Evolutionary conservation across 148 eudicot species (phyloP).

Genomic region (Vaccinium vitisidaea): DNA sequence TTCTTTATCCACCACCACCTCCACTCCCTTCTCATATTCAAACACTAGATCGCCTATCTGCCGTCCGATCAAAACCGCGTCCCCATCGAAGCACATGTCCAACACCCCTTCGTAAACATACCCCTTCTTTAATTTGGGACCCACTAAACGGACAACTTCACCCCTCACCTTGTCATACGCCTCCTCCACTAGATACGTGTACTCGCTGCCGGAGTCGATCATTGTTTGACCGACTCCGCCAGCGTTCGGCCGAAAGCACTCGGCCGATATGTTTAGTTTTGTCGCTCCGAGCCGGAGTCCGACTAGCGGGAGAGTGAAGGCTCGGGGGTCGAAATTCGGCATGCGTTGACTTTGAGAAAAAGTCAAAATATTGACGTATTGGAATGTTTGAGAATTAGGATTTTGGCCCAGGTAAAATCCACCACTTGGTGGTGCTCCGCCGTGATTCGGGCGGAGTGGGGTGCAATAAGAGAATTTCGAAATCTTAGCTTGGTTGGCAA

Average conservation of each 20-base stretch:
- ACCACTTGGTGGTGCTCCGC: conserved; percentile 23
- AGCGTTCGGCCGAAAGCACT: conserved; percentile 35
- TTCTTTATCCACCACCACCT: conserved; percentile 30
- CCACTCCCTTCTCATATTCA: conserved; percentile 43
- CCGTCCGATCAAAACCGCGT: conserved; percentile 32
- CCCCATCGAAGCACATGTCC: conserved; percentile 53
- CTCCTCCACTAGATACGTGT: conserved; percentile 42
- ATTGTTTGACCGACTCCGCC: conserved; percentile 58
- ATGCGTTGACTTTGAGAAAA: conserved; percentile 36
- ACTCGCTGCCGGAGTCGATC: conserved; percentile 55
- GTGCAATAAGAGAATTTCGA: conserved; percentile 47
- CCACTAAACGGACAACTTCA: conserved; percentile 29
- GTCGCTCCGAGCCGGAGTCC: conserved; percentile 36
- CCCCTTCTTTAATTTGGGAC: conserved; percentile 34
- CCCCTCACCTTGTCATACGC: conserved; percentile 43
- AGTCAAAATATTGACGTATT: conserved; percentile 31
- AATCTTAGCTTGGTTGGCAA: conserved; percentile 46
- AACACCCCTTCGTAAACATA: conserved; percentile 38
- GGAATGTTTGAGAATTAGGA: conserved; percentile 30
- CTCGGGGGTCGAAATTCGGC: conserved; percentile 51
- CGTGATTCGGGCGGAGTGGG: conserved; percentile 23
- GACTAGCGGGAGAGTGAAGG: conserved; percentile 42
- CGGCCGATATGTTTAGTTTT: conserved; percentile 22
- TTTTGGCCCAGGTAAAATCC: conserved; percentile 47
- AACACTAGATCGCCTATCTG: conserved; percentile 44